A percentile compares a stretch with the other conserved stretches of the same genome.
Conservation (phyloP, 768 basidiomycete genomes). For the Candolleomyces efflorescens region DNA sequence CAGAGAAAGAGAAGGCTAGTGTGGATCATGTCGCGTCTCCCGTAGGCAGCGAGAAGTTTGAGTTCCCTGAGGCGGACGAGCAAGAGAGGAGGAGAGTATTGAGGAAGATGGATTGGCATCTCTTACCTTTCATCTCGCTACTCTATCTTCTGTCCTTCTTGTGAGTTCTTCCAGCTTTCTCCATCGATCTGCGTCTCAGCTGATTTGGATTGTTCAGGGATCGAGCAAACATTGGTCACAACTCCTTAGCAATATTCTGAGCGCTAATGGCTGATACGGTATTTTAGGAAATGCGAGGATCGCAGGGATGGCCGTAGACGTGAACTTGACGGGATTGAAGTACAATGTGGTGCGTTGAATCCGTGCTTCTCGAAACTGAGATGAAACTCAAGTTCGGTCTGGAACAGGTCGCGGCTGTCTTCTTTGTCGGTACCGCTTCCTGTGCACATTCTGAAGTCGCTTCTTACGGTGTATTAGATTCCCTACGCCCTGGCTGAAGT, state of each 20-base stretch:
- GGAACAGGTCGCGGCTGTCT: conserved; percentile 28
- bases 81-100: conserved; percentile 23
- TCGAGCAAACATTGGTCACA: conserved; percentile 30
- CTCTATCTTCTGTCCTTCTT: conserved; percentile 44
- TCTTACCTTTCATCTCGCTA: conserved; percentile 40
- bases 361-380: background rate
- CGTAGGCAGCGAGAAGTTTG: background rate
- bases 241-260: background rate
- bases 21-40: conserved; percentile 3
- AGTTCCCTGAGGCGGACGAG: conserved; percentile 12
- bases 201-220: conserved; percentile 18
- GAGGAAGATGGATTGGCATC: conserved; percentile 40
- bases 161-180: conserved; percentile 22
- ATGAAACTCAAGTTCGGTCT: too few species aligned
- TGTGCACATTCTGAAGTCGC: background rate
- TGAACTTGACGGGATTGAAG: conserved; percentile 24
- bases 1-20: background rate
- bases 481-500: conserved; percentile 32
- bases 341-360: conserved; percentile 28
- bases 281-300: conserved; percentile 26
- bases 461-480: conserved; percentile 14
- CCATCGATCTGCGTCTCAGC: background rate
- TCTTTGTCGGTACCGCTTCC: conserved; percentile 21
- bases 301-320: conserved; percentile 29
- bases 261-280: background rate